phyloP scores from a whole-genome alignment of 176 grass and related monocot species.

The Rhynchospora tenuis region DNA sequence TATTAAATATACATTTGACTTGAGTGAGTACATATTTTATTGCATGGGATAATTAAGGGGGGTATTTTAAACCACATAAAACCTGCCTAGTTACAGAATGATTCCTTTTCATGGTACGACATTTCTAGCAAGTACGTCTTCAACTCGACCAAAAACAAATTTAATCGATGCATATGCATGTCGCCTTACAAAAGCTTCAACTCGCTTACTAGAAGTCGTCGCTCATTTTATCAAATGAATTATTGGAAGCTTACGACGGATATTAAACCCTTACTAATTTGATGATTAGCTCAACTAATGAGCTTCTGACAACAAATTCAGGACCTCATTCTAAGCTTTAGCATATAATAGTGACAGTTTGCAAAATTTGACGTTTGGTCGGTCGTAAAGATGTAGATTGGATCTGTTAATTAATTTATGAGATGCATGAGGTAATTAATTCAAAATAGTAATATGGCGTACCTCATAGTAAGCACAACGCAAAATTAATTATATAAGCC shows the following conservation, averaged over 20 bases:
- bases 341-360: neutral
- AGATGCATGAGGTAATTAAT: neutral
- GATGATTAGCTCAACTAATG: conserved; percentile 11
- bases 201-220: neutral
- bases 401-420: neutral
- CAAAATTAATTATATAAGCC: neutral
- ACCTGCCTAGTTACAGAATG: neutral
- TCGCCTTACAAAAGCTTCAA: neutral
- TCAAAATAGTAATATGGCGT: neutral
- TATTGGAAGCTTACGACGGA: neutral
- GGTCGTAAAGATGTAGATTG: conserved; percentile 1
- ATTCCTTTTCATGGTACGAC: neutral
- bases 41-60: neutral
- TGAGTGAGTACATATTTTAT: neutral
- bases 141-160: neutral
- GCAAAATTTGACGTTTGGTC: neutral
- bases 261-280: neutral
- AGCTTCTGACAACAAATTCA: neutral
- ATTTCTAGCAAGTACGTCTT: neutral
- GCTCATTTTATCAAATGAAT: neutral
- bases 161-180: neutral
- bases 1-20: neutral
- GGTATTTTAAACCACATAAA: neutral
- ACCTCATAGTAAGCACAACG: neutral
- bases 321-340: neutral